Base-by-base conservation (phyloP, 225 moss, liverwort and hornwort species). In the Climacium dendroides region DNA sequence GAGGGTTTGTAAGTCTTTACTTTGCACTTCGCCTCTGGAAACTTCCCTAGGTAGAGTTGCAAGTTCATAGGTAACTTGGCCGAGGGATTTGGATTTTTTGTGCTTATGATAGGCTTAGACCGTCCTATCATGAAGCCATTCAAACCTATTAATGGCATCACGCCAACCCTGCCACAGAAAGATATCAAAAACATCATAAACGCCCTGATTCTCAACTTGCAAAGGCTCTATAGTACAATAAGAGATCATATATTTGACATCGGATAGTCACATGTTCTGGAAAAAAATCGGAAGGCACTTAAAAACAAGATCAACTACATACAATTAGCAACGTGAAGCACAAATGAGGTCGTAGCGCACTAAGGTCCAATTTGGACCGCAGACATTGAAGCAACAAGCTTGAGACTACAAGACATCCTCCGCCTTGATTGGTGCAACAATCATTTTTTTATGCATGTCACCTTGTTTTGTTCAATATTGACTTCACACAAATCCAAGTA, bases 131-230 rank as follows among this genome's bases (percentile, higher is more conserved):
- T 89, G 89, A 94, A 96, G 84, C 97, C 97, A 71, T 81, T 91
- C 60, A 96, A 86, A 57, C 97, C 97, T 86, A 90, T 94, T 52
- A 96, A 65, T 69, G 97, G 95, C 96, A 96, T 95, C 69, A 93
- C 89, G 26, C 97, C 97, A 61, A 97, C 83, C 75, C 97, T 97
- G 96, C 61, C 62, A 85, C 78, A 90, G 82, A 84, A 59, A 24
- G 28, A 78, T 26, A 70, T 63, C 79, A 41, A 84, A 87, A 87
- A 78, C 59, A 52, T 52, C 85, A 22, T n/a, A 28, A 86, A 66
- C 48, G 25, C 35, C 37, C 12, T 32, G 34, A 63, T 55, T 85
- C 82, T 73, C 82, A 83, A 86, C 74, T 61, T 62, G 67, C 45
- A 60, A 74, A 86, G 63, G 13, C 54, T 85, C 62, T n/a, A n/a